Conservation (phyloP, 2,329 filamentous ascomycete species). For the Thelonectria discophora region DNA sequence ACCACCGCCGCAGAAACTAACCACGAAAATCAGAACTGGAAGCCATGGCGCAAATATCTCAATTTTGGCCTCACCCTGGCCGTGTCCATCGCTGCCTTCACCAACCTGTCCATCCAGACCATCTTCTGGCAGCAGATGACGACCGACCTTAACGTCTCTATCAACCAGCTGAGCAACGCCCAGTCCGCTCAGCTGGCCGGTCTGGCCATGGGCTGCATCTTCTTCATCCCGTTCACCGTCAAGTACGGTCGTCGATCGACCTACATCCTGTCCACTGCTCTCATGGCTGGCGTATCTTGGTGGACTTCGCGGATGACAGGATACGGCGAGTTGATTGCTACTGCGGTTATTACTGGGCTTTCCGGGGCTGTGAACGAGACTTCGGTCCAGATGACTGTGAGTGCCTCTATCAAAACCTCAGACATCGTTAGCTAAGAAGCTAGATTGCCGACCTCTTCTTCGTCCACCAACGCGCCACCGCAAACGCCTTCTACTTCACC, state of each 20-base stretch:
- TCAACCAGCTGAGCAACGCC: constrained; percentile 39
- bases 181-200: constrained; percentile 45
- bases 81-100: constrained; percentile 43
- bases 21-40: constrained; percentile 42
- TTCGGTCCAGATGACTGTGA: constrained; percentile 50
- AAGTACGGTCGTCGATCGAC: constrained; percentile 48
- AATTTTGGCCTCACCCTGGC: constrained; percentile 43
- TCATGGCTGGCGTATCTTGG: constrained; percentile 38
- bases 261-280: constrained; percentile 42
- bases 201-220: constrained; percentile 46
- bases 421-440: background rate
- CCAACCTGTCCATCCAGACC: constrained; percentile 37
- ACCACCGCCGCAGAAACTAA: background rate
- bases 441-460: constrained; percentile 48
- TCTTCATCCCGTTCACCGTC: constrained; percentile 48
- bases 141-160: constrained; percentile 41
- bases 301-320: constrained; percentile 37
- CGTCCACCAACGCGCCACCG: constrained; percentile 44
- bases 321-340: constrained; percentile 38
- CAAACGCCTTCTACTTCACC: constrained; percentile 46
- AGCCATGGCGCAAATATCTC: constrained; percentile 41
- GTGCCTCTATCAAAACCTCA: background rate
- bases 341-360: constrained; percentile 44
- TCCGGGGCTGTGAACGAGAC: constrained; percentile 52
- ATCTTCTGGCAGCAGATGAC: constrained; percentile 49